Evolutionary conservation across 768 basidiomycete genomes (phyloP).

Genomic region (Tephrocybe sp.): DNA sequence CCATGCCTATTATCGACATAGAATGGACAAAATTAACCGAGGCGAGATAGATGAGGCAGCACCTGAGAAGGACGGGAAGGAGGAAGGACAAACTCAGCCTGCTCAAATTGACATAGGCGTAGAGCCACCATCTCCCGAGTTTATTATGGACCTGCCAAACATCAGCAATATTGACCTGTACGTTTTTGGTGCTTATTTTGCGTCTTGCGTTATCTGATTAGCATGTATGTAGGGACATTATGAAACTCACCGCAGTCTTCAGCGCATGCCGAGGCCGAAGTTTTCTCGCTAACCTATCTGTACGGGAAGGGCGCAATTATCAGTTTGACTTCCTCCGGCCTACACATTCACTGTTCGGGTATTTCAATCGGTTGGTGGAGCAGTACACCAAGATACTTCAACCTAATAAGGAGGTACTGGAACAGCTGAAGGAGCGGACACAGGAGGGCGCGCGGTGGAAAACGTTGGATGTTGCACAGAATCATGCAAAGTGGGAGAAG

Average conservation of each 20-base stretch:
- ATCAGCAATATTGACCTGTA: slow-evolving; percentile 89
- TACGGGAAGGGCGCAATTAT: slow-evolving; percentile 90
- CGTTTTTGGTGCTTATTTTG: slow-evolving; percentile 31
- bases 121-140: slow-evolving; percentile 80
- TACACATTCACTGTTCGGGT: slow-evolving; percentile 92
- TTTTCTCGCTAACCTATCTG: slow-evolving; percentile 83
- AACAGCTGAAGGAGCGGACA: slow-evolving; percentile 62
- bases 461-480: slow-evolving; percentile 69
- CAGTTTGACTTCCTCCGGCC: slow-evolving; percentile 98
- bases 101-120: slow-evolving; percentile 60
- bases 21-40: slow-evolving; percentile 76
- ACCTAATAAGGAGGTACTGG: slow-evolving; percentile 73
- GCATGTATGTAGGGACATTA: slow-evolving; percentile 68
- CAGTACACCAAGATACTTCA: slow-evolving; percentile 91
- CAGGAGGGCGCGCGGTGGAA: slow-evolving; percentile 71
- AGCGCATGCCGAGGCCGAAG: slow-evolving; percentile 86
- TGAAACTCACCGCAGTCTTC: slow-evolving; percentile 95
- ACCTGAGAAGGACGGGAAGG: slow-evolving; percentile 44
- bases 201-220: slow-evolving; percentile 4
- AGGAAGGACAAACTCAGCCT: slow-evolving; percentile 29
- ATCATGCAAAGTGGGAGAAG: slow-evolving; percentile 87
- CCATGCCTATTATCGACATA: slow-evolving; percentile 96
- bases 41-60: slow-evolving; percentile 69
- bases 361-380: slow-evolving; percentile 96
- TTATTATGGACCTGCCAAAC: slow-evolving; percentile 81